Conservation (phyloP, 768 basidiomycete species). For the Russula ochroleuca region DNA sequence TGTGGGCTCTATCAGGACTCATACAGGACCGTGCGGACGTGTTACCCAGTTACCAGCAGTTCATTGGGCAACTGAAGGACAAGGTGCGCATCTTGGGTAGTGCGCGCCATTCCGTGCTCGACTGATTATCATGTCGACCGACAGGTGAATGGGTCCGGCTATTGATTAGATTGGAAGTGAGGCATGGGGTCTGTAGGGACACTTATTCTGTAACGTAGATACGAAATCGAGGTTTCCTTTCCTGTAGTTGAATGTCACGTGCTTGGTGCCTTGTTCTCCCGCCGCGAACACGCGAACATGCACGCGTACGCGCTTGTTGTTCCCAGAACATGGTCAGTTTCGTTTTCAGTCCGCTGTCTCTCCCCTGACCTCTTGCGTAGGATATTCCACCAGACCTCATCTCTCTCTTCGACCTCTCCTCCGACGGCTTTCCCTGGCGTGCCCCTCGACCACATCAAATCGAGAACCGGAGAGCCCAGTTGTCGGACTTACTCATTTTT, state of each 20-base stretch:
- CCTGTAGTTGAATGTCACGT: not conserved
- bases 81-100: constrained; percentile 49
- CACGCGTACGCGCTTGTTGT: not conserved
- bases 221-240: not conserved
- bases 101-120: constrained; percentile 5
- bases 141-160: constrained; percentile 30
- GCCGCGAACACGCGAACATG: not conserved
- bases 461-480: constrained; percentile 53
- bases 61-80: constrained; percentile 83
- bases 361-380: constrained; percentile 12
- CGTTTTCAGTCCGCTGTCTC: not conserved
- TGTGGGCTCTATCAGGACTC: constrained; percentile 92
- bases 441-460: constrained; percentile 52
- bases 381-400: constrained; percentile 22
- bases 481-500: constrained; percentile 65
- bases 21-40: constrained; percentile 96
- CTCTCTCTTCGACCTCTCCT: constrained; percentile 48
- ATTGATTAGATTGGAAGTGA: constrained; percentile 13
- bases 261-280: not conserved
- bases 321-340: constrained; percentile 12
- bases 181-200: not conserved
- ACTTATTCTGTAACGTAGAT: constrained; percentile 18
- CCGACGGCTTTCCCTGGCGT: constrained; percentile 56
- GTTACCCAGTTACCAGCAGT: constrained; percentile 94
- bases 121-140: constrained; percentile 3